Evolutionary conservation across 257 asterid species (phyloP).

Genomic region (Anisodus tanguticus): DNA sequence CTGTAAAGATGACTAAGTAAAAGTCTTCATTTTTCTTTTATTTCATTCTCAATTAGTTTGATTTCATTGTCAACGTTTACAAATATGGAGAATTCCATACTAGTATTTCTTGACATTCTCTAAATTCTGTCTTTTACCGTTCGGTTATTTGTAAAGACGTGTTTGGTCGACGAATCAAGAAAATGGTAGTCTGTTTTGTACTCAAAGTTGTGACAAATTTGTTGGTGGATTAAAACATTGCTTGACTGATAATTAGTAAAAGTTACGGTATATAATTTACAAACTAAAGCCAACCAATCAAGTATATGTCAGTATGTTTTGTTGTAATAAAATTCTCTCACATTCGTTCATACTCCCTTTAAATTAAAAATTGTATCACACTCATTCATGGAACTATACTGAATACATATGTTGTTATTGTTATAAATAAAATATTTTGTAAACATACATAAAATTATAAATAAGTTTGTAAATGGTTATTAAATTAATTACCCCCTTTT

Average conservation of each 20-base stretch:
- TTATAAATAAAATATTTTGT: too few species aligned
- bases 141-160: not conserved
- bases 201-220: not conserved
- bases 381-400: not conserved
- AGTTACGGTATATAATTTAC: not conserved
- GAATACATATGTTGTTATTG: too few species aligned
- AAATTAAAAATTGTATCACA: not conserved
- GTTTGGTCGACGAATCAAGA: slow-evolving; percentile 9
- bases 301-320: too few species aligned
- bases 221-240: not conserved
- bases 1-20: not conserved
- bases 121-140: not conserved
- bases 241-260: not conserved
- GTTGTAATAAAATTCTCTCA: not conserved
- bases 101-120: not conserved
- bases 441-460: too few species aligned
- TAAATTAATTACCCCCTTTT: too few species aligned
- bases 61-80: not conserved
- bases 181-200: not conserved
- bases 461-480: too few species aligned
- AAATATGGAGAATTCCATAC: slow-evolving; percentile 16
- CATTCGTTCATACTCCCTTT: not conserved
- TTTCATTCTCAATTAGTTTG: not conserved
- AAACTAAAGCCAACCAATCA: not conserved
- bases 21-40: not conserved